Evolutionary conservation across 1,139 yeast species (phyloP).

Genomic region (Hemisphaericaspora xylanilytica): DNA sequence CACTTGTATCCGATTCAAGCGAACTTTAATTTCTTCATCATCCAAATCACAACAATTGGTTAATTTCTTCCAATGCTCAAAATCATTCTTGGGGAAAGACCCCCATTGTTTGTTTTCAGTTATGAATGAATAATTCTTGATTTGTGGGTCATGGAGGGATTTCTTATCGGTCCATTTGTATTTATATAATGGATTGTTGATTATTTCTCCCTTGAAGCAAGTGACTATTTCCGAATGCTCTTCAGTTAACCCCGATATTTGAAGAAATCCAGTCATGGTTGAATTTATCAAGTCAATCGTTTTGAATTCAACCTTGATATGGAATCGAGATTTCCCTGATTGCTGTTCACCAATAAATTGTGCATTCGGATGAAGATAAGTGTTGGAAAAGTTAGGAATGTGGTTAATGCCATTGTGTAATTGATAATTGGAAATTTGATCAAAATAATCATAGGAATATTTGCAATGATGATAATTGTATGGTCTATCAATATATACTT

Average conservation of each 20-base stretch:
- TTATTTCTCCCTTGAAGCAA: conserved; percentile 82
- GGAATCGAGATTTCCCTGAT: conserved; percentile 65
- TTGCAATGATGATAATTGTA: conserved; percentile 4
- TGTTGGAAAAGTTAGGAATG: conserved; percentile 23
- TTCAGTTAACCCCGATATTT: conserved; percentile 76
- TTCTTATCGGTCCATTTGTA: conserved; percentile 20
- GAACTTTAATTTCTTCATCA: conserved; percentile 26
- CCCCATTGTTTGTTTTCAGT: conserved; percentile 55
- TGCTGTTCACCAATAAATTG: conserved; percentile 69
- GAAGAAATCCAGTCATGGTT: conserved; percentile 71
- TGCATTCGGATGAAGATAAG: conserved; percentile 61
- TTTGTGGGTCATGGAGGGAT: conserved; percentile 14
- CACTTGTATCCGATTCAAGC: conserved; percentile 29
- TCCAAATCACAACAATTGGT: conserved; percentile 37
- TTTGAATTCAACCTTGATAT: conserved; percentile 69
- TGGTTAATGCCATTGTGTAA: conserved; percentile 3
- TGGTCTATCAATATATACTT: not conserved
- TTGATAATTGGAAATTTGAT: conserved; percentile 5
- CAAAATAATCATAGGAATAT: conserved; percentile 12
- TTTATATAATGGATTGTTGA: conserved; percentile 50
- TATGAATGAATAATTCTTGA: conserved; percentile 33
- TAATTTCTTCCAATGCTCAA: conserved; percentile 85
- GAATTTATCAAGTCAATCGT: conserved; percentile 63
- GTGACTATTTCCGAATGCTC: conserved; percentile 78
- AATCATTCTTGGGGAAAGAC: conserved; percentile 63